Evolutionary conservation across 1,284 basidiomycete species (phyloP).

Genomic region (Boletus nobilissimus): DNA sequence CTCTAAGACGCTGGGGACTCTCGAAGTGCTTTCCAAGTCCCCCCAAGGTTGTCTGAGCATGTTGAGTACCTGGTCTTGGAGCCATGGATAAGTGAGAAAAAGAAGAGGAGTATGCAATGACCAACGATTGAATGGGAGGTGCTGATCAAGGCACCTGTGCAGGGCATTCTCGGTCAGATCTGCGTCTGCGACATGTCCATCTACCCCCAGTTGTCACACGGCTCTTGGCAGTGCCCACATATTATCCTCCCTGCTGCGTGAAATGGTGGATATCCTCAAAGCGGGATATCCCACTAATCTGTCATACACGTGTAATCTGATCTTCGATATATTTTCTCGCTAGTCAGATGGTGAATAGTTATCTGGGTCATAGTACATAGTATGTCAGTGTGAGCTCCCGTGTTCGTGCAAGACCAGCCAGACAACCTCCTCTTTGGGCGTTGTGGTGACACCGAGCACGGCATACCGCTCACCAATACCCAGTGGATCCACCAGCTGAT

Average conservation of each 20-base stretch:
- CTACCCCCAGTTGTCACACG: too few species aligned
- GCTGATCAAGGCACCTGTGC: too few species aligned
- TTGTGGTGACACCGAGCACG: conserved; percentile 62
- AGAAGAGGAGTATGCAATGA: too few species aligned
- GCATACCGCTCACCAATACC: conserved; percentile 78
- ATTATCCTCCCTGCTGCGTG: too few species aligned
- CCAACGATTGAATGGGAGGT: too few species aligned
- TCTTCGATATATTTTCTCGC: not conserved
- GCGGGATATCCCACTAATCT: too few species aligned
- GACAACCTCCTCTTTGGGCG: not conserved
- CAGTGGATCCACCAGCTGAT: conserved; percentile 65
- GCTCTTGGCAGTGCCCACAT: too few species aligned
- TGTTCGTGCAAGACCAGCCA: not conserved
- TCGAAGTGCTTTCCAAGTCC: conserved; percentile 3
- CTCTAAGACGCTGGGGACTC: not conserved
- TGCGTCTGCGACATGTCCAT: too few species aligned
- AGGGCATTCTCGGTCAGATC: too few species aligned
- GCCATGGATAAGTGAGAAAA: too few species aligned
- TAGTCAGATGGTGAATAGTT: not conserved
- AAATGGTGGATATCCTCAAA: too few species aligned
- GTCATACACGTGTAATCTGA: not conserved
- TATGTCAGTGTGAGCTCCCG: not conserved
- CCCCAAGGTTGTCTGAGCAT: not conserved
- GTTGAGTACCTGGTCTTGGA: too few species aligned
- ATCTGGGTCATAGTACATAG: not conserved